These are phyloP conservation scores for Lecanosticta acicola DNA, from an alignment of 2,329 filamentous ascomycete genomes.

Conservation along the genomic window DNA sequence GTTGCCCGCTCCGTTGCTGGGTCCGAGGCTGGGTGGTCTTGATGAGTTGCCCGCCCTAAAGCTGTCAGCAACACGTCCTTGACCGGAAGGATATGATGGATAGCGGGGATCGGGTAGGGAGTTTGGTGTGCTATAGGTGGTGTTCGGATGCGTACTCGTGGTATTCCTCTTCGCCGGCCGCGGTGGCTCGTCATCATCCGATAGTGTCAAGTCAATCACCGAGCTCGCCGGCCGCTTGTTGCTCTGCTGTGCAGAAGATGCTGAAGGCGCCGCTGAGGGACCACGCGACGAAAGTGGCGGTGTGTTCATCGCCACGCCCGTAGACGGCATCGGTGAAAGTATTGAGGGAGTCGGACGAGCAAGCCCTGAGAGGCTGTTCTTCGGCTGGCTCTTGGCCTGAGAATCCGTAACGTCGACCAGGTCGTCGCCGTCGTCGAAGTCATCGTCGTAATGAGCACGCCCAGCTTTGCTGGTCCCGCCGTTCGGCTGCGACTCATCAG, in stretches of 20 bases:
- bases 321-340: slow-evolving; percentile 21
- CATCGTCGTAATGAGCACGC: slow-evolving; percentile 33
- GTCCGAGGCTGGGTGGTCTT: slow-evolving; percentile 12
- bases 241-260: slow-evolving; percentile 30
- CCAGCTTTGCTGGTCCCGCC: slow-evolving; percentile 33
- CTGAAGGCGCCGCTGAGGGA: slow-evolving; percentile 30
- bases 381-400: slow-evolving; percentile 24
- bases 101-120: slow-evolving; percentile 23
- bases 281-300: slow-evolving; percentile 45
- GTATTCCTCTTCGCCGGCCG: slow-evolving; percentile 32
- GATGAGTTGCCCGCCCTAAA: slow-evolving; percentile 21
- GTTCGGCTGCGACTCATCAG: slow-evolving; percentile 35
- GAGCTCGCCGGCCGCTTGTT: slow-evolving; percentile 42
- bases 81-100: slow-evolving; percentile 9
- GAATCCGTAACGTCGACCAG: slow-evolving; percentile 41
- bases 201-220: slow-evolving; percentile 47
- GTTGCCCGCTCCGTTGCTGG: background rate
- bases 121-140: slow-evolving; percentile 20
- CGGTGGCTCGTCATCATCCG: slow-evolving; percentile 41
- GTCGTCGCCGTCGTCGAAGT: slow-evolving; percentile 42
- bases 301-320: slow-evolving; percentile 37
- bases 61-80: slow-evolving; percentile 19
- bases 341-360: slow-evolving; percentile 21
- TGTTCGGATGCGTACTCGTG: slow-evolving; percentile 22
- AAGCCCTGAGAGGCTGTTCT: slow-evolving; percentile 31